These are phyloP conservation scores for Pyrrhoderma lamaoense DNA, from an alignment of 1,284 basidiomycete genomes.

Conservation along the genomic window DNA sequence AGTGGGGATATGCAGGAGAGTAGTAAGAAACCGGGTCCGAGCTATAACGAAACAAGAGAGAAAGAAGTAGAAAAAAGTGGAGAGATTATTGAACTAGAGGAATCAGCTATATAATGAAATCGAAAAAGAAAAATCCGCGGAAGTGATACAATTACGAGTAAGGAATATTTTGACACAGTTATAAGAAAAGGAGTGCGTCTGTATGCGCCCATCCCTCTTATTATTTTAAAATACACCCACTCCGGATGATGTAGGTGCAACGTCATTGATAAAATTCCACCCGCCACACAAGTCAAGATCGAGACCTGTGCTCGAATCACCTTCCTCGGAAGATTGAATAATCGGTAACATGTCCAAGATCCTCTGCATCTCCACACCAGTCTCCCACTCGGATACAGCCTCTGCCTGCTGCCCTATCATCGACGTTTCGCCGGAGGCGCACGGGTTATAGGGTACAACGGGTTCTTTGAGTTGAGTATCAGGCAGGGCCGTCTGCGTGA, in stretches of 20 bases:
- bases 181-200: not conserved
- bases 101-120: slow-evolving; percentile 19
- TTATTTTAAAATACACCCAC: slow-evolving; percentile 14
- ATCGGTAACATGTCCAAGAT: slow-evolving; percentile 46
- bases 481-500: slow-evolving; percentile 31
- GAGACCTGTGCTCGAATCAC: slow-evolving; percentile 23
- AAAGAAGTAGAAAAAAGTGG: slow-evolving; percentile 15
- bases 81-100: slow-evolving; percentile 18
- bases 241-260: slow-evolving; percentile 4
- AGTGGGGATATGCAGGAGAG: slow-evolving; percentile 17
- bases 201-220: not conserved
- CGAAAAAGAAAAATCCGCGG: slow-evolving; percentile 9
- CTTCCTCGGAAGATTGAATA: slow-evolving; percentile 24
- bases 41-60: slow-evolving; percentile 22
- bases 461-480: slow-evolving; percentile 20
- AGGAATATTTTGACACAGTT: slow-evolving; percentile 4
- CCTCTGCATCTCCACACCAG: slow-evolving; percentile 53
- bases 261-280: slow-evolving; percentile 13
- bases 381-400: slow-evolving; percentile 30
- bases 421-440: slow-evolving; percentile 21
- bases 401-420: slow-evolving; percentile 12
- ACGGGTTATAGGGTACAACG: slow-evolving; percentile 17
- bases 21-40: slow-evolving; percentile 20
- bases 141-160: slow-evolving; percentile 8
- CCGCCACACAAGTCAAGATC: slow-evolving; percentile 27